Evolutionary conservation across 2,329 filamentous ascomycete species (phyloP), one percentile per base, ranked within the genome.

Genomic region (Atkinsonella texensis): DNA sequence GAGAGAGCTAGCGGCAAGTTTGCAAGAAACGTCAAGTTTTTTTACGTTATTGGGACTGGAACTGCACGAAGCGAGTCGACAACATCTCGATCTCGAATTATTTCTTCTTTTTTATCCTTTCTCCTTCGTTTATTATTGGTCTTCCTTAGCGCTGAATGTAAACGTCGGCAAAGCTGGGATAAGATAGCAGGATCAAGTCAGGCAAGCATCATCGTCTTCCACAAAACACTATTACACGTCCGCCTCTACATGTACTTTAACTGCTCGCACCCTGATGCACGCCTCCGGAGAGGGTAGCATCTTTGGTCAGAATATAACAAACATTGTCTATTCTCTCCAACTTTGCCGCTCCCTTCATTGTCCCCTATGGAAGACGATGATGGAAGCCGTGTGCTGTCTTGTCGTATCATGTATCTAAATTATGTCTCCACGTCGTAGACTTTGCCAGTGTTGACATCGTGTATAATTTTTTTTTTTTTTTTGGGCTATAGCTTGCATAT

Each of bases 131-230:
- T 50, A 33, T 53, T 39, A 45, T 47, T 39, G 52, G 41, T 52
- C 52, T 55, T 52, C 47, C 49, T 46, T 52, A 28, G 38, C 44
- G 48, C 49, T 50, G 23, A 38, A 41, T 43, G 43, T 48, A 42
- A 35, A 32, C 52, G 46, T 12, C 38, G 43, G 46, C 46, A 42
- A 48, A 50, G 46, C 15, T 48, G 49, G 53, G 52, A 52, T 40
- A 31, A 51, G 50, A 53, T 48, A 52, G 50, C 48, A 55, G 52
- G 52, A 50, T 54, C 68, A 74, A 69, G 70, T 73, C 75, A 79
- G 77, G 77, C 79, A 80, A 77, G 78, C 79, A 81, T 81, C 79
- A 80, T 83, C 80, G 78, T 83, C 80, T 81, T 83, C 79, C 74
- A 76, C 72, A 69, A 70, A 65, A 41, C 50, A 54, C 45, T 48